These are phyloP conservation scores for Ophiostoma pallidulum DNA, from an alignment of 2,329 filamentous ascomycete species.

Conservation along the genomic window DNA sequence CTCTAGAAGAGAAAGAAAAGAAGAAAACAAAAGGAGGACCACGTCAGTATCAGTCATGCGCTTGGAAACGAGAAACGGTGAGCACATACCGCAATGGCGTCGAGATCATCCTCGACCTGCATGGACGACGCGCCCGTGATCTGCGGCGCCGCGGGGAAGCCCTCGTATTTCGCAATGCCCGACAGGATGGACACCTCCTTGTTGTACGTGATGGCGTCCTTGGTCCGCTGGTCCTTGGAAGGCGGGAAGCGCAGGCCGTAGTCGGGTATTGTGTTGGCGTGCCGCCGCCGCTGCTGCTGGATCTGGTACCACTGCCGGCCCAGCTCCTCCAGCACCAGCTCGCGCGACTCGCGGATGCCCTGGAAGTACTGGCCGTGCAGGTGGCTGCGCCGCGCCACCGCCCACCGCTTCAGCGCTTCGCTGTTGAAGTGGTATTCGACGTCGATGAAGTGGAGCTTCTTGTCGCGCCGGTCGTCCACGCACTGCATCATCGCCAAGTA, in stretches of 20 bases:
- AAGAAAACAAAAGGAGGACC: not conserved
- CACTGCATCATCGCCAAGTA: conserved; percentile 84
- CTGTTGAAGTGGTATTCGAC: conserved; percentile 65
- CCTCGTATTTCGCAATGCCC: conserved; percentile 87
- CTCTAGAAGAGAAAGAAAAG: not conserved
- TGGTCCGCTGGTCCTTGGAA: conserved; percentile 65
- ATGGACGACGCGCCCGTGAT: conserved; percentile 61
- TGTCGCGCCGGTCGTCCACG: conserved; percentile 70
- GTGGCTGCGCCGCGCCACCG: conserved; percentile 73
- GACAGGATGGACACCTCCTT: conserved; percentile 86
- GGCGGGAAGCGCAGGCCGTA: conserved; percentile 75
- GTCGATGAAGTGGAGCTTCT: conserved; percentile 68
- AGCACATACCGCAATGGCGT: conserved; percentile 72
- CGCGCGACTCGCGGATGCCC: conserved; percentile 70
- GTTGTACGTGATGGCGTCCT: conserved; percentile 85
- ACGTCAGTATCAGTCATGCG: too few species aligned
- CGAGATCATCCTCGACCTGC: conserved; percentile 79
- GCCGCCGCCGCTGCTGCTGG: conserved; percentile 63
- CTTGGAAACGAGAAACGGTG: not conserved
- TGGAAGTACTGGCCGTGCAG: conserved; percentile 89
- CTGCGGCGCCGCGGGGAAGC: conserved; percentile 89
- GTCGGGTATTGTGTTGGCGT: conserved; percentile 69
- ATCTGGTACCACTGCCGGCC: conserved; percentile 90
- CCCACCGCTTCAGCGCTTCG: conserved; percentile 62
- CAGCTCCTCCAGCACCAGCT: conserved; percentile 67